phyloP scores from a whole-genome alignment of 345 rosid species.

The Clarkia xantiana region DNA sequence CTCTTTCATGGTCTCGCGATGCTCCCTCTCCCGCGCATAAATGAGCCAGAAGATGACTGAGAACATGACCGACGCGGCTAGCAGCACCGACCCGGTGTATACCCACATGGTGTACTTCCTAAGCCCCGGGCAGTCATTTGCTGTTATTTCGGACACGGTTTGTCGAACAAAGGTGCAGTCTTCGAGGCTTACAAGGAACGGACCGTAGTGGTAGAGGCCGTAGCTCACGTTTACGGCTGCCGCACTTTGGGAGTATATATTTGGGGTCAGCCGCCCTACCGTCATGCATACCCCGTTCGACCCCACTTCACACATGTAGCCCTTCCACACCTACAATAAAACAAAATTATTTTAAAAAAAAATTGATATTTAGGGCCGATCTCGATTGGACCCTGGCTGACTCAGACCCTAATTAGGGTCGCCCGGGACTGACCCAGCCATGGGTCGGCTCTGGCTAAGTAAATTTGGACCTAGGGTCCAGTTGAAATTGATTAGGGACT shows the following conservation, averaged over 20 bases:
- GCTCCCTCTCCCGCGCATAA: constrained; percentile 74
- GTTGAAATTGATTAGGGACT: too few species aligned
- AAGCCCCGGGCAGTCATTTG: constrained; percentile 49
- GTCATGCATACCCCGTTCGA: constrained; percentile 46
- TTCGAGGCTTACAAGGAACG: constrained; percentile 56
- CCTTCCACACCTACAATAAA: constrained; percentile 40
- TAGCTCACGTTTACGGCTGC: constrained; percentile 70
- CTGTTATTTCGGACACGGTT: constrained; percentile 44
- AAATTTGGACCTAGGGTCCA: too few species aligned
- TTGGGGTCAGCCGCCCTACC: constrained; percentile 65
- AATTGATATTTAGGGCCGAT: too few species aligned
- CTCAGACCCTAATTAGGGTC: too few species aligned
- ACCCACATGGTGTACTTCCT: constrained; percentile 50
- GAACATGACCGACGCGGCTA: constrained; percentile 74
- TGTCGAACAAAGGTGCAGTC: constrained; percentile 74
- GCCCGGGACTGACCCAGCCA: too few species aligned
- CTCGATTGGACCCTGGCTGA: too few species aligned
- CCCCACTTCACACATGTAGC: constrained; percentile 32
- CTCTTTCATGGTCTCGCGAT: constrained; percentile 63
- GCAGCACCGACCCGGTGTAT: constrained; percentile 64
- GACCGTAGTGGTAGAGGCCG: constrained; percentile 60
- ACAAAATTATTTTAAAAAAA: too few species aligned
- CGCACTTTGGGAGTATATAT: constrained; percentile 42
- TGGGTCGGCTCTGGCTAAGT: too few species aligned
- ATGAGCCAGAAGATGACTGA: constrained; percentile 89